phyloP scores from a whole-genome alignment of 371 early-diverging fungal species.

The Massospora cicadina region DNA sequence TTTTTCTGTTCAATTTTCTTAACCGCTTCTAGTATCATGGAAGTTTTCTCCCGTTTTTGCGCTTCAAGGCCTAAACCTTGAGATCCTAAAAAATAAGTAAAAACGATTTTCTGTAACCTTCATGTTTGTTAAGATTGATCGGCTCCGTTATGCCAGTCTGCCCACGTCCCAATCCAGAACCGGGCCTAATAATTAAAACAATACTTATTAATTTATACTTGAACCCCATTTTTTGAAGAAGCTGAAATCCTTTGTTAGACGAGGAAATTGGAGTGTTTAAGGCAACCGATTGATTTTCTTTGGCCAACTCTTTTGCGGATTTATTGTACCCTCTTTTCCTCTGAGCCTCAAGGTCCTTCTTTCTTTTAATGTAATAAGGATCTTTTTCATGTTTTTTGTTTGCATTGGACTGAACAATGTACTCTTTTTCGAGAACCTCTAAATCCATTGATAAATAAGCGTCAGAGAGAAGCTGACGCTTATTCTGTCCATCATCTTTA shows the following conservation, averaged over 20 bases:
- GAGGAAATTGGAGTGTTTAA: not conserved
- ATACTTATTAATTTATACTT: not conserved
- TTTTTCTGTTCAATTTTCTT: not conserved
- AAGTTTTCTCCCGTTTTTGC: not conserved
- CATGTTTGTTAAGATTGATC: not conserved
- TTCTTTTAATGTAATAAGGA: not conserved
- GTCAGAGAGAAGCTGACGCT: no score
- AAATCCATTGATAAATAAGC: not conserved
- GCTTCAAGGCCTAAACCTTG: not conserved
- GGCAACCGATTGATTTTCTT: not conserved
- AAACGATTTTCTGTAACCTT: not conserved
- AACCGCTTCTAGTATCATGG: not conserved
- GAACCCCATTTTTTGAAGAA: not conserved
- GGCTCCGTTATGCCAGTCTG: not conserved
- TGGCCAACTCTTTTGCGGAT: not conserved
- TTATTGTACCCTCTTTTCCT: not conserved
- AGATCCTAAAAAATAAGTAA: not conserved
- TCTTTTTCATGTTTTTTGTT: not conserved
- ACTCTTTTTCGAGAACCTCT: not conserved
- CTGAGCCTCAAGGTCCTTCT: not conserved
- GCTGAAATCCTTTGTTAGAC: not conserved
- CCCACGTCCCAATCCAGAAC: not conserved
- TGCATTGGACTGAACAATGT: not conserved
- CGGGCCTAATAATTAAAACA: not conserved
- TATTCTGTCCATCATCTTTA: no score